Base-by-base conservation (phyloP, 805 yeast species). In the Candida maesae region DNA sequence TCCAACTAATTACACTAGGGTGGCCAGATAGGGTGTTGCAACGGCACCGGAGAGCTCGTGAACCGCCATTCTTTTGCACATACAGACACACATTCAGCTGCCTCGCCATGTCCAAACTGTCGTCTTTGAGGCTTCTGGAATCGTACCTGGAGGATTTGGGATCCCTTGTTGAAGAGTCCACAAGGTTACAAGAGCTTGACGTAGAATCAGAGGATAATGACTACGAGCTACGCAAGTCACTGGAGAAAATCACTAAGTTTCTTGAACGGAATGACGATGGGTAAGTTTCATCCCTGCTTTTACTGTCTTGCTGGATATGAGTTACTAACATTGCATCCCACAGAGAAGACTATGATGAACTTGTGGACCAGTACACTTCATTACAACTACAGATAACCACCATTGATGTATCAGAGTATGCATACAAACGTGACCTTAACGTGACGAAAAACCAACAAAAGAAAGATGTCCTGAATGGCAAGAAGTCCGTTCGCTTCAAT, bases 401-500 rank as follows among this genome's bases (percentile, higher is more conserved):
- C 1, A 12, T 50, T 12, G 55, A 55, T 29, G 34, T 32, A 4
- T 28, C 51, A 13, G 55, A 49, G 20, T 55, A 44, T 31, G 24
- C 27, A 13, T 55, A 55, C 30, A 31, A 30, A 0, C 41, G 61
- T 21, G 41, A 43, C 6, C 33, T 37, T 20, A 29, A 32, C 29
- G 36, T 33, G 12, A 10, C 38, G 9, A 16, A 28, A n/a, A 39
- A 30, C 14, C 38, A 35, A 19, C 33, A 27, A 33, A 42, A 38
- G 35, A 29, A 43, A 16, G 42, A 38, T n/a, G 35, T 38, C 2
- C 7, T 38, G 28, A 39, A 29, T 5, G 32, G 28, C 6, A 55
- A 53, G 43, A 57, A 57, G 36, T 56, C 60, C 1, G 61, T 57
- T 25, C 36, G 61, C 36, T 57, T 57, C 32, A 57, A 57, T 27